phyloP scores from a whole-genome alignment of 2,329 filamentous ascomycete species.

The Aciculosporium take region DNA sequence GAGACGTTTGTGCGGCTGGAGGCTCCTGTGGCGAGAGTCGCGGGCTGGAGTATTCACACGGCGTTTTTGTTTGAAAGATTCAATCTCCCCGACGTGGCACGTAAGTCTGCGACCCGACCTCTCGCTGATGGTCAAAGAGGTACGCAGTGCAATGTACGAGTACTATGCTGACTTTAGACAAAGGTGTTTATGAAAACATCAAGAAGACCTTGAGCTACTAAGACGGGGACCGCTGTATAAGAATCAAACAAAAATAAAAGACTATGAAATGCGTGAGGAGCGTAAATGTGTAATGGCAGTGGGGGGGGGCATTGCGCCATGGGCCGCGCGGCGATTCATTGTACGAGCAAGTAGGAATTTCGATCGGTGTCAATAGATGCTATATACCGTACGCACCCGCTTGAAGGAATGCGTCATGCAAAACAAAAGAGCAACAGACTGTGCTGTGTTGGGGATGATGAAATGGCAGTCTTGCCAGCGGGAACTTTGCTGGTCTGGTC shows the following conservation, averaged over 20 bases:
- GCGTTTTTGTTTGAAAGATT: constrained; percentile 69
- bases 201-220: constrained; percentile 53
- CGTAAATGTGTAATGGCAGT: constrained; percentile 2
- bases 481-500: too few relatives aligned
- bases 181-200: constrained; percentile 59
- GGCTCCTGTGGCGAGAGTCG: constrained; percentile 71
- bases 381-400: too few relatives aligned
- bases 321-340: background rate
- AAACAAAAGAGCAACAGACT: too few relatives aligned
- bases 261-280: background rate
- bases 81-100: constrained; percentile 70
- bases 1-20: constrained; percentile 70
- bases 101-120: constrained; percentile 39
- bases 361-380: too few relatives aligned
- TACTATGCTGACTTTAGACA: background rate
- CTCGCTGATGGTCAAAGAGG: too few relatives aligned
- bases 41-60: constrained; percentile 79
- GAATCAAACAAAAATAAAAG: background rate
- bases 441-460: too few relatives aligned
- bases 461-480: too few relatives aligned
- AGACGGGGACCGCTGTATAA: background rate
- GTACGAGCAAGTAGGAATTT: background rate
- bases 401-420: too few relatives aligned
- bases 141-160: too few relatives aligned
- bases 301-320: too few relatives aligned